Base-by-base conservation (phyloP, 2,329 filamentous ascomycete species). In the Fusarium burgessii region DNA sequence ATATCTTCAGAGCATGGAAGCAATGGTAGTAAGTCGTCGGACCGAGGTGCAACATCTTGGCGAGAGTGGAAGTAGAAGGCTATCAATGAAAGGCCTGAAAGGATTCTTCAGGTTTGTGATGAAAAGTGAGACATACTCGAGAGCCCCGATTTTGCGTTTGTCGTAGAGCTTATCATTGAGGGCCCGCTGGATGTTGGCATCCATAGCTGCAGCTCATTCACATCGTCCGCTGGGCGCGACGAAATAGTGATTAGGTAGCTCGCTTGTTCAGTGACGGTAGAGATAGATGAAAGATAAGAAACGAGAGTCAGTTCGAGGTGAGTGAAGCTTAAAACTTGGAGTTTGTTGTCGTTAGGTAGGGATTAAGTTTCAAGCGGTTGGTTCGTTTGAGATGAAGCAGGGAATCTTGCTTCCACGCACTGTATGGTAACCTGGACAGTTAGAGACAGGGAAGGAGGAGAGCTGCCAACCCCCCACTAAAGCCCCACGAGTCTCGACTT, bases 81-180 rank as follows among this genome's bases (percentile, higher is more conserved):
- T 40, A 40, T 51, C 20, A 23, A 45, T 15, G 35, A 25, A 42
- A 47, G 42, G 9, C 33, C 36, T 27, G 14, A 27, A 33, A 35
- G 20, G 18, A 58, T 35, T 36, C 27, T 45, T 55, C 27, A 61
- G 40, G 23, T 52, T n/a, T 52, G 56, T 46, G 32, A 50, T 60
- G 50, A 49, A 33, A 54, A 62, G 51, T 63, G 52, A 66, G 55
- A 85, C 92, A 78, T 90, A 97, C 94, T 99, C 96, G 62, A 99
- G 89, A 76, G 97, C 96, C 72, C 96, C 96, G 78, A 94, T 91
- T 83, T 99, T 99, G 80, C 97, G 90, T 86, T 97, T 97, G 80
- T 99, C 96, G 82, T 99, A 99, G 79, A 98, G 91, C 89, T 98
- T 99, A 84, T 99, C 96, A 80, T 97, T 97, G 79, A 99, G 87